Base-by-base conservation (phyloP, 306 rosid genomes). In the Acmispon strigosus region DNA sequence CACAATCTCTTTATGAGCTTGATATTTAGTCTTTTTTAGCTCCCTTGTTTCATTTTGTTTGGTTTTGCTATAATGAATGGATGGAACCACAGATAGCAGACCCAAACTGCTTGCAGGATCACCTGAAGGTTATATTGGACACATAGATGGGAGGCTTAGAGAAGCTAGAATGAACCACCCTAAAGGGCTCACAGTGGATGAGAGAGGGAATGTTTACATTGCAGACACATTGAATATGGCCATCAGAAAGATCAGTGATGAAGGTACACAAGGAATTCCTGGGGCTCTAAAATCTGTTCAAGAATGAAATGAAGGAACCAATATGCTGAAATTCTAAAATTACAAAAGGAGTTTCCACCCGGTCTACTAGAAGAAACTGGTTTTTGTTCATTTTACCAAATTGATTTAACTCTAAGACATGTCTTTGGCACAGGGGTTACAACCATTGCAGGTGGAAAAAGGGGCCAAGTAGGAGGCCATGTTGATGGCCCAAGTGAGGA, bases 401-500 rank as follows among this genome's bases (percentile, higher is more conserved):
- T 32, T 18, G 54, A 15, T n/a, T 67, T 20, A 58, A 78, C 61
- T 62, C 66, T 56, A 56, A 17, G 51, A 15, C 27, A 48, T 75
- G 62, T 13, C 8, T 42, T 75, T 66, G 53, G 64, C 50, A 55
- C 83, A 95, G 99, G 99, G 52, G 91, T 95, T 18, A 89, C 99
- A 15, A 95, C 99, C 5, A 95, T 95, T 83, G 99, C 99, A 64
- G 99, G 99, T 78, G 99, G 99, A 71, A 89, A 81, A 86, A 57
- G 97, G 88, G 87, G 86, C 54, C 89, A 75, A 73, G 74, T 86
- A 63, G 92, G 90, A 62, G 96, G 94, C 49, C 99, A 91, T 77
- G 88, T 95, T 71, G 99, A 95, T 84, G 99, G 97, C 81, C 92
- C 96, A 66, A 85, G 97, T 87, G 99, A 95, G 71, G 97, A 95